Evolutionary conservation across 2,329 filamentous ascomycete genomes (phyloP).

Genomic region (Myriosclerotinia scirpicola): DNA sequence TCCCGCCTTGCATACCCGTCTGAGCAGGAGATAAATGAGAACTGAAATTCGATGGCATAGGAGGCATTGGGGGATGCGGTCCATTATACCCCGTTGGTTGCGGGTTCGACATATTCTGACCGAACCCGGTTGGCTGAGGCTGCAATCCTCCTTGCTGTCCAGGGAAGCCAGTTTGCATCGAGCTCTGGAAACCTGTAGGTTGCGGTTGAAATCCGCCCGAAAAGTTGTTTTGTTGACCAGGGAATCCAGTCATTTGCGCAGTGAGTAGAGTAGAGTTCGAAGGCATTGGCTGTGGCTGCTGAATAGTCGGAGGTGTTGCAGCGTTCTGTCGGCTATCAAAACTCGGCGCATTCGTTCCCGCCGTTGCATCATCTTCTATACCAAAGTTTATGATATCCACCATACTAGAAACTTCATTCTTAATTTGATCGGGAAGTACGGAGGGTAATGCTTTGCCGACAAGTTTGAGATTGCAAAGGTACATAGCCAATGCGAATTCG

Average conservation of each 20-base stretch:
- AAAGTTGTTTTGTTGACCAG: constrained; percentile 49
- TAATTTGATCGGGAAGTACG: constrained; percentile 76
- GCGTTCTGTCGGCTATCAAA: constrained; percentile 60
- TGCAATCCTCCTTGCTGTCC: constrained; percentile 61
- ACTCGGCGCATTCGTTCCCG: constrained; percentile 65
- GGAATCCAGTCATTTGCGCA: constrained; percentile 69
- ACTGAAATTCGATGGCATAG: constrained; percentile 77
- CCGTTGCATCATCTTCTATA: constrained; percentile 68
- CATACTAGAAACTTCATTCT: constrained; percentile 98
- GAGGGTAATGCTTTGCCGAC: constrained; percentile 80
- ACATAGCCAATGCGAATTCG: constrained; percentile 97
- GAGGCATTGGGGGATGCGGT: constrained; percentile 74
- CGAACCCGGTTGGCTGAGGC: constrained; percentile 67
- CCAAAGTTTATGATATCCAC: constrained; percentile 98
- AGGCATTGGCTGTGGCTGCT: constrained; percentile 72
- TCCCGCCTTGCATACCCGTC: constrained; percentile 58
- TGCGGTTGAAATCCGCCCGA: constrained; percentile 47
- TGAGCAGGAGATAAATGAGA: constrained; percentile 58
- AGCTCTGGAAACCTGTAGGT: constrained; percentile 46
- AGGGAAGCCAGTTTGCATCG: constrained; percentile 56
- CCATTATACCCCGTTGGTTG: constrained; percentile 80
- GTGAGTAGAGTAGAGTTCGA: constrained; percentile 68
- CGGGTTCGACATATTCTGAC: constrained; percentile 61
- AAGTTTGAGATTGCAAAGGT: constrained; percentile 90
- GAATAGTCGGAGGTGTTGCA: constrained; percentile 54